Evolutionary conservation across 106 monocot species (phyloP), one percentile per base, ranked within the genome.

Genomic region (Dioscorea dumetorum): DNA sequence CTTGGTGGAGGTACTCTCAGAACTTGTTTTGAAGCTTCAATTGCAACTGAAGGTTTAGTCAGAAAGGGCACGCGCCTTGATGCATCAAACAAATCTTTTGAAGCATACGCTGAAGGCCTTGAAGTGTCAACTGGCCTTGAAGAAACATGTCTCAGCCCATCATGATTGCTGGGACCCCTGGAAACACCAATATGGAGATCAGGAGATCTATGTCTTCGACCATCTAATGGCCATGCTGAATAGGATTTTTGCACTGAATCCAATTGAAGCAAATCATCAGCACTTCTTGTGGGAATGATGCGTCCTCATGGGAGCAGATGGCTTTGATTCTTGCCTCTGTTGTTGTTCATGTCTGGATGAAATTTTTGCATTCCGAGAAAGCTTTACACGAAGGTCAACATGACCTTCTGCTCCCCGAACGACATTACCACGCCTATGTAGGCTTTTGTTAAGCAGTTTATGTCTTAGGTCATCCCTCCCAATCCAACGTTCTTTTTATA

Each of bases 381-480:
- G 82, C 76, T 81, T 87, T 62, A 85, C 78, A 68, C 90, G 90
- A 67, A 90, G 83, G 64, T 99, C 83, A 20, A 73, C 62, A 54
- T 69, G 76, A 74, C 63, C 61, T 54, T 61, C 68, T 72, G 58
- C 69, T 8, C 51, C 62, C 32, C 69, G 22, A 71, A 10, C 67
- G 28, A 14, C 28, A 66, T 68, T 69, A 77, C 70, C 69, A 60
- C 72, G 62, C 28, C 70, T 71, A 12, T 81, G 73, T 62, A 75
- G 22, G 69, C 69, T 75, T 83, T 90, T 87, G 24, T 75, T 69
- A 52, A 85, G 66, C 73, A 99, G 90, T 72, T 90, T 99, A 70
- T 79, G 73, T 73, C 99, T 84, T 50, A 99, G 74, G 70, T 99
- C 99, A 79, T 83, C 70, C 54, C 62, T 79, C 64, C 81, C 78